Evolutionary conservation across 1,284 basidiomycete genomes (phyloP), one percentile per base, ranked within the genome.

Genomic region (Naganishia sp.): DNA sequence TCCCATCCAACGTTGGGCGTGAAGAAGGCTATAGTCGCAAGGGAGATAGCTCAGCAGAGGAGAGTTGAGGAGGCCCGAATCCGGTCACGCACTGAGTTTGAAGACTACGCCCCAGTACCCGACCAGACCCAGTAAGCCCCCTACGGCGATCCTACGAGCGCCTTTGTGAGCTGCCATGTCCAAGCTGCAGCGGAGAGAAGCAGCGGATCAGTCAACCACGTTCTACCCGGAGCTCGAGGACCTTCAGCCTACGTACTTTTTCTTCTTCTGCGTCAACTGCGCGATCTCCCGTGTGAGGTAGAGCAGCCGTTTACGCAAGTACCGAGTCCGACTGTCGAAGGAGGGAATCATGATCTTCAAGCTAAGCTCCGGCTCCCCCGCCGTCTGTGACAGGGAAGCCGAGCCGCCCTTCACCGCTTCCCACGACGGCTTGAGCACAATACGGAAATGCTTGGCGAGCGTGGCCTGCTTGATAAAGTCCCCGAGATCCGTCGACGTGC

Each of bases 401-500:
- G 55, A 31, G 3, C 46, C 47, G 5, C 57, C 43, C 23, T 50
- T 58, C 17, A 42, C 51, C 7, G 61, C 28, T 18, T 64, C 63
- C 57, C 47, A 51, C 2, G 57, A 45, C 43, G 61, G 23, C 72
- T 75, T 75, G 61, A 87, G 80, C 72, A 81, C 80, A 54, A 88
- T 84, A 7, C 79, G 80, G 73, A 88, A 88, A 68, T 84, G 79
- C 31, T 84, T 81, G 43, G 83, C 78, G 32, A 84, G 80, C 6
- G 85, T 85, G 6, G 84, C 84, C 72, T 87, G 84, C 62, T 85
- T 83, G 69, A 88, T 84, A 73, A 88, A 88, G 74, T 88, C 86
- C 21, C 84, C 84, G 17, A 88, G 76, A 76, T 87, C 87, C 0
- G 86, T 89, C 3, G 84, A 84, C 65, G 86, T 84, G n/a, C 83